phyloP scores from a whole-genome alignment of 2,329 filamentous ascomycete species.

The Parafenestella ontariensis region DNA sequence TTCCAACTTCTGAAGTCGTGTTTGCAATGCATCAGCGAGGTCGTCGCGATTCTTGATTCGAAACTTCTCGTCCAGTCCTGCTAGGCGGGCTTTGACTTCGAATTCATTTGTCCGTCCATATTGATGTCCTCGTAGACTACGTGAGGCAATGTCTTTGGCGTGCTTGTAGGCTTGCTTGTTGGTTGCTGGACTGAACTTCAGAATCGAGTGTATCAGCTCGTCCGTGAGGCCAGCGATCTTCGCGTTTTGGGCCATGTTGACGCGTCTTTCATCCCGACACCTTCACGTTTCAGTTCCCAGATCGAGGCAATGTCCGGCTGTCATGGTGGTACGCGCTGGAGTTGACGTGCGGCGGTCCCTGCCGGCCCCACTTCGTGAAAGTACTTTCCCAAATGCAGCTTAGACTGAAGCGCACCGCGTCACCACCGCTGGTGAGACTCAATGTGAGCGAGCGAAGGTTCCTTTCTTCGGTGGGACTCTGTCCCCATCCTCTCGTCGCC shows the following conservation, averaged over 20 bases:
- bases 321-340: slow-evolving; percentile 15
- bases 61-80: slow-evolving; percentile 81
- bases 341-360: slow-evolving; percentile 10
- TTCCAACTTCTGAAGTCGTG: slow-evolving; percentile 66
- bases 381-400: slow-evolving; percentile 6
- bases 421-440: slow-evolving; percentile 16
- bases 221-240: slow-evolving; percentile 70
- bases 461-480: slow-evolving; percentile 8
- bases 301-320: slow-evolving; percentile 3
- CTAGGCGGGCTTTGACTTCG: slow-evolving; percentile 50
- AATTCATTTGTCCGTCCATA: slow-evolving; percentile 58
- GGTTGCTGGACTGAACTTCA: slow-evolving; percentile 54
- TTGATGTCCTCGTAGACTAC: slow-evolving; percentile 50
- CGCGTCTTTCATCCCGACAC: slow-evolving; percentile 4
- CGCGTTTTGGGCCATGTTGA: slow-evolving; percentile 73
- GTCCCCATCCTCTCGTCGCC: slow-evolving; percentile 3
- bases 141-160: slow-evolving; percentile 49
- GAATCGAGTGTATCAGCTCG: slow-evolving; percentile 72
- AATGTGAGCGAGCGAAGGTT: background rate
- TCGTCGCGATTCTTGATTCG: slow-evolving; percentile 79
- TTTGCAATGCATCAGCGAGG: slow-evolving; percentile 72
- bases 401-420: slow-evolving; percentile 14
- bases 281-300: background rate
- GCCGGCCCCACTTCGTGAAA: slow-evolving; percentile 12
- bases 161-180: slow-evolving; percentile 47